A percentile compares a stretch with the other conserved stretches of the same genome.
Evolutionary conservation across 2,329 filamentous ascomycete species (phyloP).

Genomic region (Thielaviopsis ethacetica): DNA sequence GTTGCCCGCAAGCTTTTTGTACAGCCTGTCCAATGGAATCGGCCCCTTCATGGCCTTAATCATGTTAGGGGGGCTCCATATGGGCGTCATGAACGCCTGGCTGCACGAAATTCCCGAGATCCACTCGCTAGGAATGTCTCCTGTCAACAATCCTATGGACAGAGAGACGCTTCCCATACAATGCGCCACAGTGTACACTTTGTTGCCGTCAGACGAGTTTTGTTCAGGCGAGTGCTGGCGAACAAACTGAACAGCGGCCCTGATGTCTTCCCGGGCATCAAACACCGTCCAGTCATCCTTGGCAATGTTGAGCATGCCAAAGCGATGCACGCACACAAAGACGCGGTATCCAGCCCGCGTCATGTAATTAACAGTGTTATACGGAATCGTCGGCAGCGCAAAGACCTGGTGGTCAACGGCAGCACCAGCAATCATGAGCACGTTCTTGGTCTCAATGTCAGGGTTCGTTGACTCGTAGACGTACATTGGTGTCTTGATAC

Average conservation of each 20-base stretch:
- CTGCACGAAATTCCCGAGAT: constrained; percentile 40
- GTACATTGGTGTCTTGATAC: constrained; percentile 34
- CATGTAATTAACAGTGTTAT: constrained; percentile 48
- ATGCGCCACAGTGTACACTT: constrained; percentile 42
- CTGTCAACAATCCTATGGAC: constrained; percentile 41
- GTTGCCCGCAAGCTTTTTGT: constrained; percentile 29
- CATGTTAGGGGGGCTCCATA: constrained; percentile 39
- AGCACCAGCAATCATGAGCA: constrained; percentile 47
- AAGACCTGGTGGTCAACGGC: constrained; percentile 48
- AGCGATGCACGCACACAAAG: constrained; percentile 40
- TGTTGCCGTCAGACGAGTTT: constrained; percentile 16
- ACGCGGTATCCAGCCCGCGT: constrained; percentile 42
- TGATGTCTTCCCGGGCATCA: constrained; percentile 42
- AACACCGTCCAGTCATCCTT: constrained; percentile 40
- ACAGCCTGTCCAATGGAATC: constrained; percentile 32
- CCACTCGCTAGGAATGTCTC: constrained; percentile 40
- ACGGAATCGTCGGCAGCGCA: constrained; percentile 44
- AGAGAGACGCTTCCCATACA: constrained; percentile 48
- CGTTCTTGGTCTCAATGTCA: constrained; percentile 25
- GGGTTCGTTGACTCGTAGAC: constrained; percentile 37
- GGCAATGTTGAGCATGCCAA: constrained; percentile 34
- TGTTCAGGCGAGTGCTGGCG: constrained; percentile 21
- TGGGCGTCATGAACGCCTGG: constrained; percentile 48
- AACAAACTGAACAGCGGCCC: constrained; percentile 37
- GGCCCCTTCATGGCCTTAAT: constrained; percentile 35